Conservation (phyloP, 2,329 filamentous ascomycete species). For the Pseudopithomyces chartarum region DNA sequence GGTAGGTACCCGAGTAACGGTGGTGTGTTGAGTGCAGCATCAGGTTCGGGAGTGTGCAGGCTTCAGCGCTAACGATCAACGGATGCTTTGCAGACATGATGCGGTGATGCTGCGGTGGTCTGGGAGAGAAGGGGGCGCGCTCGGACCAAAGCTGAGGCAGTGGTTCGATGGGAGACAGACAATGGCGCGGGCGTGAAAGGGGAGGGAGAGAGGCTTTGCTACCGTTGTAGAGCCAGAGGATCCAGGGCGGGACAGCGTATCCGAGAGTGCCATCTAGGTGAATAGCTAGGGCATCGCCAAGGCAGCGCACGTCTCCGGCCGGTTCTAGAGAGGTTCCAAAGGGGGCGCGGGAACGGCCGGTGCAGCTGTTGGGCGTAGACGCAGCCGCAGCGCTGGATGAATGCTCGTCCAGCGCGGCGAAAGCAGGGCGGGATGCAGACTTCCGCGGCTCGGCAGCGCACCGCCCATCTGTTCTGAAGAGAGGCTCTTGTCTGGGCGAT, state of each 20-base stretch:
- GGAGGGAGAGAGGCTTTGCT: background rate
- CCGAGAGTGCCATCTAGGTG: background rate
- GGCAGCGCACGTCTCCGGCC: background rate
- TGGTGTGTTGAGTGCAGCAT: no score
- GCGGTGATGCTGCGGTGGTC: background rate
- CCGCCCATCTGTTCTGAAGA: background rate
- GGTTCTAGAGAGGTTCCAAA: background rate
- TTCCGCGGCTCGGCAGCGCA: conserved; percentile 4
- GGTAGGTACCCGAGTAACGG: background rate
- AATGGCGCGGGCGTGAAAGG: background rate
- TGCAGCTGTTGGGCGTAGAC: background rate
- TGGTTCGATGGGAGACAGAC: conserved; percentile 6
- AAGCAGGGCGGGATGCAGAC: background rate
- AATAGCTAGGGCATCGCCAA: background rate
- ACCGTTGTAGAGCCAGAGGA: no score
- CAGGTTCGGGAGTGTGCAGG: background rate
- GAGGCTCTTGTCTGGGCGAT: conserved; percentile 3
- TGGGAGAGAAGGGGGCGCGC: conserved; percentile 1
- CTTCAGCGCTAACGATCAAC: no score
- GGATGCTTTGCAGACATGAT: no score
- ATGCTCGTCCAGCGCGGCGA: conserved; percentile 2
- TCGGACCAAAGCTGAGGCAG: background rate
- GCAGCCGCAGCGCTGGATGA: background rate
- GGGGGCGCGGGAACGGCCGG: background rate
- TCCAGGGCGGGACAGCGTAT: background rate